Percentiles rank a stretch among this genome's conserved stretches.
Evolutionary conservation across 2,329 filamentous ascomycete species (phyloP).

Genomic region (Juglanconis sp.): DNA sequence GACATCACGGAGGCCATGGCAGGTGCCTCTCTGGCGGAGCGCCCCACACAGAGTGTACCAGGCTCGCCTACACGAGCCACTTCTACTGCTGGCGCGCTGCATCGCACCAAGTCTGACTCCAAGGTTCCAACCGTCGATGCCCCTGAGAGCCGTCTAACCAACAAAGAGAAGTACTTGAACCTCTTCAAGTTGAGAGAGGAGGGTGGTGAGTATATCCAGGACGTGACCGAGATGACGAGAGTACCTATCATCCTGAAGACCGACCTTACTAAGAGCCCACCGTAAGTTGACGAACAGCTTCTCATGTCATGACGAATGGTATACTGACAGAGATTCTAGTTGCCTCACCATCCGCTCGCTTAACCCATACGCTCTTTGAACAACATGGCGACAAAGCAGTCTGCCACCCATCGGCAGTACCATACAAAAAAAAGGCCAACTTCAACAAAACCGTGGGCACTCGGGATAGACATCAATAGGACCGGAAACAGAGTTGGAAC

Average conservation of each 20-base stretch:
- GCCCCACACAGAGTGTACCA: slow-evolving; percentile 91
- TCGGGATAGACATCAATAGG: neutral
- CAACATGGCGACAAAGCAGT: neutral
- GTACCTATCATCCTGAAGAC: slow-evolving; percentile 98
- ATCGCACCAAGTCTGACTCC: slow-evolving; percentile 91
- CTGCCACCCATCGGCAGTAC: neutral
- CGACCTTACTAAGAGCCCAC: slow-evolving; percentile 96
- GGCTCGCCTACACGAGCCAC: slow-evolving; percentile 81
- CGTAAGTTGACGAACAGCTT: slow-evolving; percentile 63
- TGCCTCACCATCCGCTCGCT: slow-evolving; percentile 81
- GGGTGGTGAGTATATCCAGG: slow-evolving; percentile 94
- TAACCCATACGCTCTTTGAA: slow-evolving; percentile 69
- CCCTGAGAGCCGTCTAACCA: slow-evolving; percentile 74
- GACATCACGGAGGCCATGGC: slow-evolving; percentile 89
- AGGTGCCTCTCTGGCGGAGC: slow-evolving; percentile 83
- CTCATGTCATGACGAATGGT: slow-evolving; percentile 34
- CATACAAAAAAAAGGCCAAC: neutral
- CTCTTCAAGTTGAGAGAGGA: slow-evolving; percentile 88
- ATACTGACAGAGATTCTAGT: slow-evolving; percentile 37
- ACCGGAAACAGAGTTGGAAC: neutral
- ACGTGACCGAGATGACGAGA: slow-evolving; percentile 95
- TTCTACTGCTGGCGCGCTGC: slow-evolving; percentile 63
- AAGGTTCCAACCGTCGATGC: slow-evolving; percentile 75
- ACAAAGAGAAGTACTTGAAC: slow-evolving; percentile 95
- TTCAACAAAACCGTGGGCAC: neutral